phyloP scores from a whole-genome alignment of 306 rosid species.

The Begonia masoniana region DNA sequence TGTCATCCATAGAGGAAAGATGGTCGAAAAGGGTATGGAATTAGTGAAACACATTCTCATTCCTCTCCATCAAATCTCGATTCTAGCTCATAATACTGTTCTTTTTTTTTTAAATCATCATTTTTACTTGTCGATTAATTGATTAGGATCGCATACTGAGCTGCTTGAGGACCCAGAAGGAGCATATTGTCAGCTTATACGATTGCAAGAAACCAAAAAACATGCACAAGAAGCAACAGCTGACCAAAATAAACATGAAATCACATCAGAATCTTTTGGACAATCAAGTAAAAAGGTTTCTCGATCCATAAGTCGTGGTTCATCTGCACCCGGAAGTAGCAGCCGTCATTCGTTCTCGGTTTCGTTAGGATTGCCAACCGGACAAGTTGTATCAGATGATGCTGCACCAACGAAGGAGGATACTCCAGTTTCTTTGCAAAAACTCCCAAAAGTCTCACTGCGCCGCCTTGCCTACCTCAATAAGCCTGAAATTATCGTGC shows the following conservation, averaged over 20 bases:
- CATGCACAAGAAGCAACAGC: conserved; percentile 1
- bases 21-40: conserved; percentile 46
- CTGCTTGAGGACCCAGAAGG: conserved; percentile 45
- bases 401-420: neutral
- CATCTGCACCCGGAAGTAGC: conserved; percentile 6
- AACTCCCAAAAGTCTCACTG: conserved; percentile 3
- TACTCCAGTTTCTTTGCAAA: too few relatives aligned
- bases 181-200: conserved; percentile 50
- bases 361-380: conserved; percentile 11
- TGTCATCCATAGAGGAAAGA: conserved; percentile 49
- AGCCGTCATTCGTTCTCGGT: conserved; percentile 5
- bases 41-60: too few relatives aligned
- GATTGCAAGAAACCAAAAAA: conserved; percentile 32
- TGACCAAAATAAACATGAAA: conserved; percentile 5
- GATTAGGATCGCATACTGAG: conserved; percentile 45
- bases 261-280: neutral
- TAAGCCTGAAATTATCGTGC: conserved; percentile 15
- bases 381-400: neutral
- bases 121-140: neutral
- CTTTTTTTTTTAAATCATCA: neutral
- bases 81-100: neutral
- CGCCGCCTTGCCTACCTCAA: conserved; percentile 10
- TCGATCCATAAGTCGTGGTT: conserved; percentile 11
- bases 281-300: conserved; percentile 10
- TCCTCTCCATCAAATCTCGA: too few relatives aligned